Evolutionary conservation across 805 yeast species (phyloP).

Genomic region (Sugiyamaella valdiviana): DNA sequence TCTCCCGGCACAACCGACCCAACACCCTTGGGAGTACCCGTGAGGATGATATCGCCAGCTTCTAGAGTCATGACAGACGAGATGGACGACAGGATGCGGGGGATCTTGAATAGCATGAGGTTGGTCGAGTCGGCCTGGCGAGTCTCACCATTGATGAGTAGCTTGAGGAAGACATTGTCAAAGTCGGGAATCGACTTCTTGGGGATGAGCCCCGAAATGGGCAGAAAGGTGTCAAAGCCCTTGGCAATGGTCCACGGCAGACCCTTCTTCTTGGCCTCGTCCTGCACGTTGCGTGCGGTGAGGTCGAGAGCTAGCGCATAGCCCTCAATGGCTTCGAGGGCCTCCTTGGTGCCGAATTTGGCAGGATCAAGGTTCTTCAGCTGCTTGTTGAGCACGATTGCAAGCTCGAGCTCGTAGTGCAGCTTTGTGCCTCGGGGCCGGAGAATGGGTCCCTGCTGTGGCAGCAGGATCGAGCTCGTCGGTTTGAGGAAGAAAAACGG

Average conservation of each 20-base stretch:
- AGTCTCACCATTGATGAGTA: slow-evolving; percentile 62
- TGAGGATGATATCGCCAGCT: slow-evolving; percentile 83
- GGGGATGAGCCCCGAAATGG: slow-evolving; percentile 70
- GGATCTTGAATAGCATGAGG: slow-evolving; percentile 85
- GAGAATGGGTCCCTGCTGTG: slow-evolving; percentile 66
- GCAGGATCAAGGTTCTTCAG: slow-evolving; percentile 55
- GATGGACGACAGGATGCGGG: slow-evolving; percentile 70
- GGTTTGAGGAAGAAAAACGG: slow-evolving; percentile 96
- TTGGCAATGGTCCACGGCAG: slow-evolving; percentile 96
- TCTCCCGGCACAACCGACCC: slow-evolving; percentile 81
- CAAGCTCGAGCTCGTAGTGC: slow-evolving; percentile 93
- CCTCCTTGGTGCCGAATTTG: slow-evolving; percentile 55
- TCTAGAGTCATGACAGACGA: slow-evolving; percentile 86
- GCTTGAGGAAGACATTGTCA: slow-evolving; percentile 55
- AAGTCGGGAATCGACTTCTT: slow-evolving; percentile 64
- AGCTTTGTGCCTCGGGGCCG: slow-evolving; percentile 75
- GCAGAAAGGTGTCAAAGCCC: slow-evolving; percentile 94
- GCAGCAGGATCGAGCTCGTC: slow-evolving; percentile 63
- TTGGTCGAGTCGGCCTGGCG: slow-evolving; percentile 68
- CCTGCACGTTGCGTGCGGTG: slow-evolving; percentile 95
- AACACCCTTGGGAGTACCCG: slow-evolving; percentile 99
- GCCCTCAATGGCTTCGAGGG: slow-evolving; percentile 74
- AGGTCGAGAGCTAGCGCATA: slow-evolving; percentile 86
- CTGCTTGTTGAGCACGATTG: slow-evolving; percentile 60
- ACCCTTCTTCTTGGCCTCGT: slow-evolving; percentile 88